phyloP scores from a whole-genome alignment of 2,329 filamentous ascomycete genomes.

The Amylocarpus encephaloides region DNA sequence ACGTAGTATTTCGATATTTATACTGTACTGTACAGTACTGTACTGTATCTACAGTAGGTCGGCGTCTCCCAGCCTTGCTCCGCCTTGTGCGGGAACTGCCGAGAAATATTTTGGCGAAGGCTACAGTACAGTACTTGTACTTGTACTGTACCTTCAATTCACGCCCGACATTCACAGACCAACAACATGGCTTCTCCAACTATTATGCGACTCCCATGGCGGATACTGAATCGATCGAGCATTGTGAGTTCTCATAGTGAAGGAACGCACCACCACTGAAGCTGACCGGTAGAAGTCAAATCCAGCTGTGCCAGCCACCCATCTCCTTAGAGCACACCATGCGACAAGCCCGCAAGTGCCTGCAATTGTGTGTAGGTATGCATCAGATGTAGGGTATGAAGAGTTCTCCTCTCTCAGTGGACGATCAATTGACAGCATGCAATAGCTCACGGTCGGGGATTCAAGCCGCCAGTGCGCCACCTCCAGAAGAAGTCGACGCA shows the following conservation, averaged over 20 bases:
- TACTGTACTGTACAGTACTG: too few relatives aligned
- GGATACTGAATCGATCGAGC: conserved; percentile 15
- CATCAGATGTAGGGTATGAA: conserved; percentile 9
- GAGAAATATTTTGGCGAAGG: conserved; percentile 14
- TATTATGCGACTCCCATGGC: conserved; percentile 23
- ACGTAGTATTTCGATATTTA: too few relatives aligned
- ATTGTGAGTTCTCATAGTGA: conserved; percentile 9
- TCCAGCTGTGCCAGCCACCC: conserved; percentile 7
- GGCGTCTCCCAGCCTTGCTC: neutral
- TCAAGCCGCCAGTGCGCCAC: neutral
- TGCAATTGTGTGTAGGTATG: conserved; percentile 6
- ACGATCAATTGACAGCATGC: too few relatives aligned
- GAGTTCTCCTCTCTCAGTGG: neutral
- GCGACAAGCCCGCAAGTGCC: neutral
- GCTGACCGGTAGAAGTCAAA: conserved; percentile 16
- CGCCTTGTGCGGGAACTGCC: neutral
- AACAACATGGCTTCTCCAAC: conserved; percentile 22
- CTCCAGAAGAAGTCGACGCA: conserved; percentile 1
- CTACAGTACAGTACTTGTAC: too few relatives aligned
- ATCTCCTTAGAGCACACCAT: conserved; percentile 6
- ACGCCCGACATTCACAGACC: conserved; percentile 1
- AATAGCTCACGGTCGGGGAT: too few relatives aligned
- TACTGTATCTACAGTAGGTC: too few relatives aligned
- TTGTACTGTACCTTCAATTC: neutral
- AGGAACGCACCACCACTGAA: neutral